These are phyloP conservation scores for Graphiopsis chlorocephala DNA, from an alignment of 2,329 filamentous ascomycete genomes.

Conservation along the genomic window DNA sequence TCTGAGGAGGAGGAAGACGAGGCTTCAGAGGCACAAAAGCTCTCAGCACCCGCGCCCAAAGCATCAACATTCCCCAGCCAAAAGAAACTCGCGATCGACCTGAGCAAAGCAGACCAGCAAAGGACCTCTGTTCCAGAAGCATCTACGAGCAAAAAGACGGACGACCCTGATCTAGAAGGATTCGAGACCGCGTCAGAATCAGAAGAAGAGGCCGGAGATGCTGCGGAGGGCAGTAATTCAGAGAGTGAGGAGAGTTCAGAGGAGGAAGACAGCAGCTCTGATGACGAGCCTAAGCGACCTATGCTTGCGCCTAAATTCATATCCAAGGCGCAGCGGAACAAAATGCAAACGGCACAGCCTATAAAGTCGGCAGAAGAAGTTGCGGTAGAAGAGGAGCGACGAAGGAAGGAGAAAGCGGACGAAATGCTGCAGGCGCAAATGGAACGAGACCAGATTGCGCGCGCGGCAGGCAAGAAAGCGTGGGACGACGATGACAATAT, in stretches of 20 bases:
- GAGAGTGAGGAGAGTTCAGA: slow-evolving; percentile 46
- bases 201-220: slow-evolving; percentile 39
- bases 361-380: slow-evolving; percentile 38
- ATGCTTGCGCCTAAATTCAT: slow-evolving; percentile 66
- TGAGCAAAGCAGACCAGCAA: slow-evolving; percentile 41
- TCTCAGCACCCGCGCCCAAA: slow-evolving; percentile 35
- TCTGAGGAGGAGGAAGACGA: slow-evolving; percentile 53
- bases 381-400: slow-evolving; percentile 51
- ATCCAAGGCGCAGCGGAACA: slow-evolving; percentile 58
- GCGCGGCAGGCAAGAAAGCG: slow-evolving; percentile 72
- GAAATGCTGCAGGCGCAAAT: slow-evolving; percentile 85
- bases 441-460: slow-evolving; percentile 72
- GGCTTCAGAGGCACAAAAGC: slow-evolving; percentile 36
- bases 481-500: slow-evolving; percentile 74
- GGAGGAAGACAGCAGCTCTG: slow-evolving; percentile 58
- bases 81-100: slow-evolving; percentile 40
- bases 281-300: slow-evolving; percentile 57
- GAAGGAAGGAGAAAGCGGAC: slow-evolving; percentile 69
- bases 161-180: slow-evolving; percentile 45
- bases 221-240: slow-evolving; percentile 35
- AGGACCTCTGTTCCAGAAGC: slow-evolving; percentile 26
- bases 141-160: slow-evolving; percentile 29
- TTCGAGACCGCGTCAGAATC: slow-evolving; percentile 57
- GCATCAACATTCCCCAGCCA: slow-evolving; percentile 49
- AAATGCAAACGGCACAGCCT: slow-evolving; percentile 34